Percentiles rank a stretch among this genome's conserved stretches.
Evolutionary conservation across 1,284 basidiomycete genomes (phyloP).

Genomic region (Veloboletus limbatus): DNA sequence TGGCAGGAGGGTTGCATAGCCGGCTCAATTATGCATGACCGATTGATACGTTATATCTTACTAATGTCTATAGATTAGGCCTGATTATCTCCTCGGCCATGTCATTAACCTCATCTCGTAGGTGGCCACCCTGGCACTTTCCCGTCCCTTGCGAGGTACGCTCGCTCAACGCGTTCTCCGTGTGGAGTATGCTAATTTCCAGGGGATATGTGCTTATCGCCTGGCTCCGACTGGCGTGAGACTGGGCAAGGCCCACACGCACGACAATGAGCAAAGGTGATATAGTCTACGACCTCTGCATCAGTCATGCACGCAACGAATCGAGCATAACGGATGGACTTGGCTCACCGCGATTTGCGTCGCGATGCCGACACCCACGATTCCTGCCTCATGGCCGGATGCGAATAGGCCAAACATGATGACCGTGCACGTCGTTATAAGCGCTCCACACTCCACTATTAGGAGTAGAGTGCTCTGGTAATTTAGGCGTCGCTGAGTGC

Average conservation of each 20-base stretch:
- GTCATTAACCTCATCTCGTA: too few species aligned
- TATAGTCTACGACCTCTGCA: slow-evolving; percentile 9
- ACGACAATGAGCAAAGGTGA: slow-evolving; percentile 20
- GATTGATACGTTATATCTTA: too few species aligned
- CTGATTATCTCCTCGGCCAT: too few species aligned
- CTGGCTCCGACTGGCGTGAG: not conserved
- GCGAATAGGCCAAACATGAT: slow-evolving; percentile 19
- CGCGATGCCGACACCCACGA: slow-evolving; percentile 18
- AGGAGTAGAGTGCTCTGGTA: slow-evolving; percentile 15
- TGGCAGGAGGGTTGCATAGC: too few species aligned
- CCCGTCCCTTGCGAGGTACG: not conserved
- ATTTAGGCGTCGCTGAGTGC: slow-evolving; percentile 6
- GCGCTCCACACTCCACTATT: slow-evolving; percentile 20
- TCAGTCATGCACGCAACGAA: not conserved
- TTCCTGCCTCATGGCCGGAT: slow-evolving; percentile 13
- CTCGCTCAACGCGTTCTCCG: slow-evolving; percentile 2
- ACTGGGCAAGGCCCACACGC: slow-evolving; percentile 15
- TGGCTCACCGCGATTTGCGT: slow-evolving; percentile 18
- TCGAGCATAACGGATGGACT: not conserved
- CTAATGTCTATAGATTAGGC: too few species aligned
- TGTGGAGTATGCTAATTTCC: slow-evolving; percentile 7
- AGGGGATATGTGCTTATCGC: slow-evolving; percentile 1
- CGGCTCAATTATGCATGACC: too few species aligned
- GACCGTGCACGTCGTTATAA: slow-evolving; percentile 21
- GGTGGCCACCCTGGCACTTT: not conserved